Evolutionary conservation across 2,329 filamentous ascomycete species (phyloP).

Genomic region (Byssoonygena ceratinophila): DNA sequence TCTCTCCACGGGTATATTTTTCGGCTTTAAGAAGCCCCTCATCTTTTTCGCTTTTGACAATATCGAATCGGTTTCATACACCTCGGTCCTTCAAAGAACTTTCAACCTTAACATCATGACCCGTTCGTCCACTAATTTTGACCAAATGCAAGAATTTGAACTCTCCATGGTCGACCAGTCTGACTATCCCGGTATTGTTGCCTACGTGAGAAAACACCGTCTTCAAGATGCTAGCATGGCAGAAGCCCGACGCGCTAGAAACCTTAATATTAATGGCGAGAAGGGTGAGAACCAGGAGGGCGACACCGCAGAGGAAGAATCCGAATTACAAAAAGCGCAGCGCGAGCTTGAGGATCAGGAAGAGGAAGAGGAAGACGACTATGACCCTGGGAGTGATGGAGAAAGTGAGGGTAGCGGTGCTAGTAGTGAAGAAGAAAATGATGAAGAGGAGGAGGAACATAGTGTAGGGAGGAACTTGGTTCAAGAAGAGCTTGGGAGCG

Average conservation of each 20-base stretch:
- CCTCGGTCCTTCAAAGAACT: constrained; percentile 53
- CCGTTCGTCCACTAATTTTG: constrained; percentile 25
- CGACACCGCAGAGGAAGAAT: constrained; percentile 41
- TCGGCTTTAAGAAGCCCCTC: constrained; percentile 56
- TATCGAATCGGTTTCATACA: constrained; percentile 53
- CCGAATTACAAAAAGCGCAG: constrained; percentile 49
- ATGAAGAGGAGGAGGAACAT: constrained; percentile 22
- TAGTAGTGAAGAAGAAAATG: constrained; percentile 35
- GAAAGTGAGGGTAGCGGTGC: constrained; percentile 40
- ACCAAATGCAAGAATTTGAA: constrained; percentile 48
- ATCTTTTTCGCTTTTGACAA: constrained; percentile 51
- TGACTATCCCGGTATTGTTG: constrained; percentile 52
- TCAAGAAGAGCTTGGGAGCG: constrained; percentile 35
- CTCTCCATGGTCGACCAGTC: constrained; percentile 57
- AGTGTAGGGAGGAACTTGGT: constrained; percentile 30
- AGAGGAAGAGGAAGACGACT: constrained; percentile 43
- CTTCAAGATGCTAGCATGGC: constrained; percentile 56
- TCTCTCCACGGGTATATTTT: constrained; percentile 50
- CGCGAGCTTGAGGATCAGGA: constrained; percentile 43
- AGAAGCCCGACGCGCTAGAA: constrained; percentile 49
- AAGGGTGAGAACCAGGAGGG: constrained; percentile 23
- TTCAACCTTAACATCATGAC: constrained; percentile 53
- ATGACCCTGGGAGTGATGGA: constrained; percentile 41
- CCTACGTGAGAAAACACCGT: constrained; percentile 50
- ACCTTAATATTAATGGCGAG: constrained; percentile 42